phyloP scores from a whole-genome alignment of 441 rosid genomes.

The Syzygium syzygioides region DNA sequence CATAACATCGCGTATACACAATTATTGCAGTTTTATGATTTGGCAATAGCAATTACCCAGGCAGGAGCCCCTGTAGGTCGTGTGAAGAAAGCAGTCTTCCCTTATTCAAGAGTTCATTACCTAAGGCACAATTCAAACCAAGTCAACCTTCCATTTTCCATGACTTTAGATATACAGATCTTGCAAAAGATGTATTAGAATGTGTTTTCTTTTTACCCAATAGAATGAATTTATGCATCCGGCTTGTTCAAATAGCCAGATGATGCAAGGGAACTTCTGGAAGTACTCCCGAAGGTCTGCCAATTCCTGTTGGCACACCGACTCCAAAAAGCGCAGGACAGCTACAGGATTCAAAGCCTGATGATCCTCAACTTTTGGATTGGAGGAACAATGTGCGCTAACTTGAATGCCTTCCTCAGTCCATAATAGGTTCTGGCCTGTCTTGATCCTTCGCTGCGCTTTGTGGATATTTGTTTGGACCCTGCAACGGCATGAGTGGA shows the following conservation, averaged over 20 bases:
- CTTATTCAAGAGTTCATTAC: background rate
- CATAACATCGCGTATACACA: background rate
- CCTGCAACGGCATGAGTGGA: background rate
- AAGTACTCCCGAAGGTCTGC: background rate
- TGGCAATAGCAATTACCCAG: background rate
- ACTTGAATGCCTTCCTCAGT: conserved; percentile 32
- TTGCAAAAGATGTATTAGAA: background rate
- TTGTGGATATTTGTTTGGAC: background rate
- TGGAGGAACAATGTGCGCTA: conserved; percentile 23
- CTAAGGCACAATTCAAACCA: background rate
- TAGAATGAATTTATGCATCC: background rate
- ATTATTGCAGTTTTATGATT: background rate
- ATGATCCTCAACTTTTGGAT: conserved; percentile 46
- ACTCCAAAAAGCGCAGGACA: background rate
- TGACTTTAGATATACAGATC: background rate
- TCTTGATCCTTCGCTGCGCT: background rate
- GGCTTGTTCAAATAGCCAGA: background rate
- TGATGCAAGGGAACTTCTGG: background rate
- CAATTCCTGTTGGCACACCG: background rate
- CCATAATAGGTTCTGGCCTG: conserved; percentile 16
- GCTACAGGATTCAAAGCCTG: background rate
- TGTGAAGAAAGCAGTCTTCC: background rate
- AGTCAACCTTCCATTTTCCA: background rate
- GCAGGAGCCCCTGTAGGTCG: background rate
- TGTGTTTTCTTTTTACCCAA: background rate